Percentiles rank a stretch among this genome's conserved stretches.
Evolutionary conservation across 768 basidiomycete species (phyloP).

Genomic region (Macrolepiota fuliginosa): DNA sequence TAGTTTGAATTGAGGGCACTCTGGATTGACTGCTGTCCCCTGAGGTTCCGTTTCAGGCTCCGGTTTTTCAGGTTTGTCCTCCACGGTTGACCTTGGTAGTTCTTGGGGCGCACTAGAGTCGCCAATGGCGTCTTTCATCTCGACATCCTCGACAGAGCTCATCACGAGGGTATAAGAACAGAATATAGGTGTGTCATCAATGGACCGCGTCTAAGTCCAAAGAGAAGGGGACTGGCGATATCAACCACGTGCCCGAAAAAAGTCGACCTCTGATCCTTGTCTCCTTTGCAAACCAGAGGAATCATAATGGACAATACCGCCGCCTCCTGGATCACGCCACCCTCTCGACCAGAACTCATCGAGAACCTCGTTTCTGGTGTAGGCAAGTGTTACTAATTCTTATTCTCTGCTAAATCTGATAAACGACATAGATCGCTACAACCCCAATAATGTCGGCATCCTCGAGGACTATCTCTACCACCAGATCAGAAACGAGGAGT

Average conservation of each 20-base stretch:
- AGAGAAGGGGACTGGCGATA: not conserved
- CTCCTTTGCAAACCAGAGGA: constrained; percentile 12
- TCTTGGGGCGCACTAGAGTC: not conserved
- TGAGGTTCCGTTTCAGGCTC: constrained; percentile 9
- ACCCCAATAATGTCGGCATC: constrained; percentile 89
- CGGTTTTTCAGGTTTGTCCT: not conserved
- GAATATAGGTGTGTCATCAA: not conserved
- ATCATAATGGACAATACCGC: constrained; percentile 45
- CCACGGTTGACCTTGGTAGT: not conserved
- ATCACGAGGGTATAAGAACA: not conserved
- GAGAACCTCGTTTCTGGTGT: constrained; percentile 91
- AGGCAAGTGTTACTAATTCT: constrained; percentile 45
- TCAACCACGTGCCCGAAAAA: constrained; percentile 29
- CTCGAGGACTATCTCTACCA: constrained; percentile 97
- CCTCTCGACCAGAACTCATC: constrained; percentile 81
- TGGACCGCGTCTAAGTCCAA: not conserved
- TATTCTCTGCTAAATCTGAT: constrained; percentile 8
- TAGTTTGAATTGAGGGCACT: constrained; percentile 51
- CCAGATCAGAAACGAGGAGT: constrained; percentile 88
- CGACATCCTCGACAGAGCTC: constrained; percentile 8
- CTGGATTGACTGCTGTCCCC: constrained; percentile 1
- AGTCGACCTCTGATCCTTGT: constrained; percentile 12
- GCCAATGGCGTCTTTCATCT: constrained; percentile 12
- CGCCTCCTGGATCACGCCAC: constrained; percentile 61
- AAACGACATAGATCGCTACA: constrained; percentile 81